phyloP scores from a whole-genome alignment of 495 filamentous ascomycete species.

The Parathielavia hyrcaniae region DNA sequence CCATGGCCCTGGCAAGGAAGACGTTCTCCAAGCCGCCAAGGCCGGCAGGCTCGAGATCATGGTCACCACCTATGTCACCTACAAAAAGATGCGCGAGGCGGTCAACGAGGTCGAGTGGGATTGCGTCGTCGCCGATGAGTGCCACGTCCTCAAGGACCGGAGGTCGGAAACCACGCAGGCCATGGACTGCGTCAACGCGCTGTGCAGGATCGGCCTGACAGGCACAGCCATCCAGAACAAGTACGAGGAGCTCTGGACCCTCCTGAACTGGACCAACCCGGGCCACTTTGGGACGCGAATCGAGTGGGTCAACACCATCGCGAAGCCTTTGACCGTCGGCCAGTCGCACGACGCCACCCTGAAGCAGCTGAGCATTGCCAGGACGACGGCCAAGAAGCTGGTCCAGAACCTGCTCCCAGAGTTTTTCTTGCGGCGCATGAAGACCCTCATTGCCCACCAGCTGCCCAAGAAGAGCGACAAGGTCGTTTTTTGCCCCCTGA shows the following conservation, averaged over 20 bases:
- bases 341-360: conserved; percentile 88
- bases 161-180: conserved; percentile 70
- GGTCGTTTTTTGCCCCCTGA: conserved; percentile 92
- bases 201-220: conserved; percentile 89
- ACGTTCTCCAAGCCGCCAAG: conserved; percentile 64
- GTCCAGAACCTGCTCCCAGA: conserved; percentile 82
- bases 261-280: conserved; percentile 95
- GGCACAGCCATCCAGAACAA: conserved; percentile 98
- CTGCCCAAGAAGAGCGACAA: conserved; percentile 93
- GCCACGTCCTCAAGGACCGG: conserved; percentile 82
- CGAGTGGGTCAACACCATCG: conserved; percentile 73
- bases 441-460: conserved; percentile 85
- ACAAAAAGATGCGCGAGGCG: conserved; percentile 63
- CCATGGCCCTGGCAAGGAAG: conserved; percentile 69
- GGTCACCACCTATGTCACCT: conserved; percentile 90
- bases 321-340: conserved; percentile 72
- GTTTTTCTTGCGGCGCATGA: conserved; percentile 92
- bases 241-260: conserved; percentile 94
- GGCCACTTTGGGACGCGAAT: conserved; percentile 72
- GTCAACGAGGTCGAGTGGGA: conserved; percentile 92
- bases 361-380: conserved; percentile 70
- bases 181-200: conserved; percentile 87
- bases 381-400: conserved; percentile 77
- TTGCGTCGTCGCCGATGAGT: conserved; percentile 95
- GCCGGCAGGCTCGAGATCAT: conserved; percentile 77